Percentiles rank a stretch among this genome's conserved stretches.
Conservation (phyloP, 768 basidiomycete genomes). For the Harrya chromipes region DNA sequence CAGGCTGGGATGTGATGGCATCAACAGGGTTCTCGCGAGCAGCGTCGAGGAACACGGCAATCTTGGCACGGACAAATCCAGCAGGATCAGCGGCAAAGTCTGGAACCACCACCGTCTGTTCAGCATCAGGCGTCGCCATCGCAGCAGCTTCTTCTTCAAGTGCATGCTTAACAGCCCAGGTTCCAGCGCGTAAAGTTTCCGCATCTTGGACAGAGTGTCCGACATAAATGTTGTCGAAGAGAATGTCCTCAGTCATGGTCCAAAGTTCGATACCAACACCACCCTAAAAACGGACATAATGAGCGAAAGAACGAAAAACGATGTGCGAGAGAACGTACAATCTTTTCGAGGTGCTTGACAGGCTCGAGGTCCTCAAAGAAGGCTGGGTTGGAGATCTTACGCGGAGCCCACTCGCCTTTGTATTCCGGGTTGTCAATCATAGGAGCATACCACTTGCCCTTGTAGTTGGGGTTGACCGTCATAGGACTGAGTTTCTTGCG, state of each 20-base stretch:
- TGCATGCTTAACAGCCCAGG: constrained; percentile 88
- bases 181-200: constrained; percentile 75
- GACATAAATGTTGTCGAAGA: constrained; percentile 92
- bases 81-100: constrained; percentile 73
- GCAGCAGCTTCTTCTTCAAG: constrained; percentile 68
- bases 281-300: constrained; percentile 45
- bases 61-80: constrained; percentile 74
- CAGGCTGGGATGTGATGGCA: constrained; percentile 87
- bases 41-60: constrained; percentile 75
- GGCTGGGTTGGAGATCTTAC: constrained; percentile 85
- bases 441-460: constrained; percentile 97
- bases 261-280: constrained; percentile 98
- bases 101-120: constrained; percentile 39
- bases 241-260: constrained; percentile 97
- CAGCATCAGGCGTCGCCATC: constrained; percentile 44
- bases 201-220: constrained; percentile 89
- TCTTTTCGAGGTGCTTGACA: constrained; percentile 79
- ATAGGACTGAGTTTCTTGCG: constrained; percentile 48
- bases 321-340: constrained; percentile 47
- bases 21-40: constrained; percentile 70
- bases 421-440: constrained; percentile 96
- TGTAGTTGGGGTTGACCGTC: constrained; percentile 92
- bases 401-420: constrained; percentile 92
- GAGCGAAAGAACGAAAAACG: background rate
- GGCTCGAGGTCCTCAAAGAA: constrained; percentile 89